Base-by-base conservation (phyloP, 2,329 filamentous ascomycete genomes). In the Xylariales sp. region DNA sequence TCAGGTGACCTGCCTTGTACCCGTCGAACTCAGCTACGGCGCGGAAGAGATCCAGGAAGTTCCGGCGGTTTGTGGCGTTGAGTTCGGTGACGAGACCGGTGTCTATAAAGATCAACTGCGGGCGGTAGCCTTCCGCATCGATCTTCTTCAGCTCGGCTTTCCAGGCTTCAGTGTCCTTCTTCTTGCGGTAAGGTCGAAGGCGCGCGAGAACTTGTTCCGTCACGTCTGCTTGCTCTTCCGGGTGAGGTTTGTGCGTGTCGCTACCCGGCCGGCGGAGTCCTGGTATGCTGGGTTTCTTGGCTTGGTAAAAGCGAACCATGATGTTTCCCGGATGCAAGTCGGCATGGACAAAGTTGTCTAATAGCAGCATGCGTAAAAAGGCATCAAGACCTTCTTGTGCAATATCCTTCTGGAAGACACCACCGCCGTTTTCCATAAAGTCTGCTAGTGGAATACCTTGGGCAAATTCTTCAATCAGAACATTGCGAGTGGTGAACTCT, bases 281-380 rank as follows among this genome's bases (percentile, higher is more conserved):
- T 16, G 72, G 70, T 1, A 94, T 68, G 36, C 84, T 78, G 0
- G 91, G 77, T 46, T 83, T 76, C 11, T 82, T 80, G 0, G 90
- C 82, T 55, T 91, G 82, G 65, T 97, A 96, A 69, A 98, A 98
- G 48, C 94, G 88, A 34, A 98, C 91, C 90, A 98, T 97, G 65
- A 98, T 97, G 61, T 98, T 98, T 19, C 93, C 93, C 0, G 93
- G 93, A 59, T 98, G 93, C 21, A 98, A 69, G 59, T 98, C 93
- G 4, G 93, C 91, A 58, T 98, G 93, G 19, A 96, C 84, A 61
- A 98, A 98, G 61, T 98, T 98, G 63, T 98, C 93, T 28, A 98
- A 84, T 10, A 98, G 74, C 12, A 98, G 70, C 93, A 98, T 98
- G 55, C 90, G 88, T 37, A 98, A 68, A 63, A 98, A 98, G 3